phyloP scores from a whole-genome alignment of 2,329 filamentous ascomycete species.

The Sclerotinia trifoliorum region DNA sequence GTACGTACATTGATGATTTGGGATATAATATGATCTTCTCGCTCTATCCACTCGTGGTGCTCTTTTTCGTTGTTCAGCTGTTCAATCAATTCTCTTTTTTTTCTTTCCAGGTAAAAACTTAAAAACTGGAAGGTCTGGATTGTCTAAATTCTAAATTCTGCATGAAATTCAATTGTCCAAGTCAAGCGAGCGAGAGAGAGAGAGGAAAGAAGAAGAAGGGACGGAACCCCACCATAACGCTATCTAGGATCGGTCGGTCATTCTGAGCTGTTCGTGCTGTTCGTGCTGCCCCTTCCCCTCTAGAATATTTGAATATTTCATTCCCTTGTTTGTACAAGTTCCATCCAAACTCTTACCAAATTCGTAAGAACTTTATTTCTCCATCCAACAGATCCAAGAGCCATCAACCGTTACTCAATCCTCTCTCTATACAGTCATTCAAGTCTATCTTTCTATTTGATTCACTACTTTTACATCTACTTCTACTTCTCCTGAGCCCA shows the following conservation, averaged over 20 bases:
- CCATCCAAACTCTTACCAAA: not conserved
- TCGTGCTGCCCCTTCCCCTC: not conserved
- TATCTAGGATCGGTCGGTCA: slow-evolving; percentile 15
- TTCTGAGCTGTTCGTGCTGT: slow-evolving; percentile 7
- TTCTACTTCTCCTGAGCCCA: not conserved
- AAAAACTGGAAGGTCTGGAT: not conserved
- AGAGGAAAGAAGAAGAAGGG: no score
- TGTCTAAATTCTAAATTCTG: not conserved
- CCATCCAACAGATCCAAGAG: not conserved
- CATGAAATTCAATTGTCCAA: not conserved
- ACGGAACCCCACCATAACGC: slow-evolving; percentile 16
- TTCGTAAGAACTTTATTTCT: slow-evolving; percentile 4
- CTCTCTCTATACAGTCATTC: not conserved
- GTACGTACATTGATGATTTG: slow-evolving; percentile 1
- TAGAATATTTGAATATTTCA: not conserved
- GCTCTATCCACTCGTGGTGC: not conserved
- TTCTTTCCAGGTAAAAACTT: not conserved
- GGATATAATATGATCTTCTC: not conserved
- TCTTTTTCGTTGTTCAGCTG: not conserved
- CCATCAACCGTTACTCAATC: not conserved
- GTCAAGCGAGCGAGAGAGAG: slow-evolving; percentile 10
- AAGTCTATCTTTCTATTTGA: slow-evolving; percentile 10
- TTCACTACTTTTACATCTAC: not conserved
- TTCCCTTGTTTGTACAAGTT: not conserved
- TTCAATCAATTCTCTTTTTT: not conserved